A percentile compares a stretch with the other conserved stretches of the same genome.
Conservation (phyloP, 169 alveolate genomes). For the Eimeria acervulina region DNA sequence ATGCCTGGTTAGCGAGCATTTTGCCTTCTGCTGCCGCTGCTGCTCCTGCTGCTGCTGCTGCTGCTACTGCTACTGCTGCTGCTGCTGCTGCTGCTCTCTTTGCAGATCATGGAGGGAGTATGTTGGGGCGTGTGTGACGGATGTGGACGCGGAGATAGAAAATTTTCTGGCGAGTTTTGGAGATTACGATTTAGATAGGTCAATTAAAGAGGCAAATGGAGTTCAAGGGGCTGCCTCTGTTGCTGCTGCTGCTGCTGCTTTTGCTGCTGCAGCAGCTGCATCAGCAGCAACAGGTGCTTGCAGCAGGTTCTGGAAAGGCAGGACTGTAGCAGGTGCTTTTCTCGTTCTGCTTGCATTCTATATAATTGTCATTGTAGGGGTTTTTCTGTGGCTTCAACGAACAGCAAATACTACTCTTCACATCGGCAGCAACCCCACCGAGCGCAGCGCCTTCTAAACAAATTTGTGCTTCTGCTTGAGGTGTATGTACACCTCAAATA, state of each 20-base stretch:
- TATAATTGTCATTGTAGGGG: background rate
- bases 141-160: background rate
- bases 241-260: background rate
- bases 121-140: background rate
- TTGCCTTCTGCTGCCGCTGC: no score
- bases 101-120: constrained; percentile 36
- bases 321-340: constrained; percentile 1
- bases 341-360: background rate
- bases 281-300: background rate
- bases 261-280: background rate
- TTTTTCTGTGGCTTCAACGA: background rate
- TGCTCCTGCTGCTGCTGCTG: no score
- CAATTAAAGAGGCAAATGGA: background rate
- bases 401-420: background rate
- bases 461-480: no score
- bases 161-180: background rate
- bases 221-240: background rate
- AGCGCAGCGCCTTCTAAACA: background rate
- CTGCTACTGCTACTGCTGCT: no score
- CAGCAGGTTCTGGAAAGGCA: constrained; percentile 11
- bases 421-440: background rate
- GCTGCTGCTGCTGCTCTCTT: no score
- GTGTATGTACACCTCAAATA: background rate
- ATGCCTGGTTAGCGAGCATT: no score
- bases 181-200: background rate